phyloP scores from a whole-genome alignment of 2,329 filamentous ascomycete genomes.

The Microdochium nivale region DNA sequence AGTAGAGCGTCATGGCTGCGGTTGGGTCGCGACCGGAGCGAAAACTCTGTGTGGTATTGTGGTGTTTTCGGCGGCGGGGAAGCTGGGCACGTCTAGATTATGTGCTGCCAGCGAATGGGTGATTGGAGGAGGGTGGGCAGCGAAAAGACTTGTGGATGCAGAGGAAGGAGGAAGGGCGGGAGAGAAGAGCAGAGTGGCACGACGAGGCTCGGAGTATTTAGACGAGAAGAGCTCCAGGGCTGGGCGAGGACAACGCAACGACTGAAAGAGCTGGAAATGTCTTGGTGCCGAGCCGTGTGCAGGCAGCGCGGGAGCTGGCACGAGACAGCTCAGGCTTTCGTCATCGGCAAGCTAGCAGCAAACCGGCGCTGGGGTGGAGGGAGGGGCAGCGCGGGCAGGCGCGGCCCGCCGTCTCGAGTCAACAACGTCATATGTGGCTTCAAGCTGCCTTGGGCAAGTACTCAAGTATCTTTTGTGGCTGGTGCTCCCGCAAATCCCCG shows the following conservation, averaged over 20 bases:
- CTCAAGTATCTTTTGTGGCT: too few relatives aligned
- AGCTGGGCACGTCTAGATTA: not conserved
- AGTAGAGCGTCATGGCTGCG: constrained; percentile 37
- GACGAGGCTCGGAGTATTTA: not conserved
- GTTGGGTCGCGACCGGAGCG: constrained; percentile 1
- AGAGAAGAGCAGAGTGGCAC: not conserved
- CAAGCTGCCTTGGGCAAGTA: too few relatives aligned
- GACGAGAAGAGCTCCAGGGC: not conserved
- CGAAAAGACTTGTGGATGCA: not conserved
- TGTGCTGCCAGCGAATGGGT: not conserved
- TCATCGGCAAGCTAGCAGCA: not conserved
- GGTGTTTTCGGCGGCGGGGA: too few relatives aligned
- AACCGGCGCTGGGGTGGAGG: not conserved
- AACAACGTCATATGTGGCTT: constrained; percentile 10
- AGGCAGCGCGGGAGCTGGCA: not conserved
- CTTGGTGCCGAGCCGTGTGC: not conserved
- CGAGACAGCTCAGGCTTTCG: not conserved
- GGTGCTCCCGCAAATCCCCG: not conserved
- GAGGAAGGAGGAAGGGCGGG: not conserved
- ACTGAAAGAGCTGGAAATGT: not conserved
- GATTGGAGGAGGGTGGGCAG: not conserved
- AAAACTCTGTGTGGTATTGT: not conserved
- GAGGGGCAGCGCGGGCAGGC: not conserved
- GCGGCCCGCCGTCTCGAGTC: constrained; percentile 1
- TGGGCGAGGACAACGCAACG: not conserved